Percentiles rank a stretch among this genome's conserved stretches.
These are phyloP conservation scores for Aureobasidium sp. DNA, from an alignment of 2,329 filamentous ascomycete species.

Conservation along the genomic window DNA sequence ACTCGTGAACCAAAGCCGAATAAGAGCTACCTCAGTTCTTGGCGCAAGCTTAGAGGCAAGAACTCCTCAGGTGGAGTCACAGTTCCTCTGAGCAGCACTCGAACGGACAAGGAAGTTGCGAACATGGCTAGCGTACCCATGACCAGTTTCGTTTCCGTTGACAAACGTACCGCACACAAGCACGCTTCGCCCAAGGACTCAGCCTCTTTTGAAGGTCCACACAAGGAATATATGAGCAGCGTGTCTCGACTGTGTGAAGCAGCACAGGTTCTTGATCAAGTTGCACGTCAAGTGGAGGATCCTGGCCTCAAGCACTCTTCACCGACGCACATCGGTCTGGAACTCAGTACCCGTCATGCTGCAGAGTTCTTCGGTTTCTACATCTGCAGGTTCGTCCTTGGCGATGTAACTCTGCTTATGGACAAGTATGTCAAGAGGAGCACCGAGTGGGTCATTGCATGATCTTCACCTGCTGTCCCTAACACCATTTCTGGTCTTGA, in stretches of 20 bases:
- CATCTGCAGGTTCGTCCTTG: conserved; percentile 87
- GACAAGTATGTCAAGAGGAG: conserved; percentile 97
- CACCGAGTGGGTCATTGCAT: conserved; percentile 80
- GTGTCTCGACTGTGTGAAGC: conserved; percentile 88
- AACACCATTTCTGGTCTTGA: background rate
- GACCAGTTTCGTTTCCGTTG: conserved; percentile 63
- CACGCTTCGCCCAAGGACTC: conserved; percentile 40
- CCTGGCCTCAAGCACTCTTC: conserved; percentile 86
- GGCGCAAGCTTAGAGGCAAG: conserved; percentile 85
- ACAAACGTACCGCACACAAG: conserved; percentile 49
- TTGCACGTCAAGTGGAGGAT: conserved; percentile 91
- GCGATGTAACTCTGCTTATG: conserved; percentile 74
- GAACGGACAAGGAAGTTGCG: conserved; percentile 50
- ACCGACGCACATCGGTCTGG: conserved; percentile 89
- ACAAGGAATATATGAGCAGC: conserved; percentile 84
- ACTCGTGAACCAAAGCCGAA: conserved; percentile 42
- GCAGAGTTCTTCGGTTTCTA: conserved; percentile 98
- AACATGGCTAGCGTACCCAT: conserved; percentile 51
- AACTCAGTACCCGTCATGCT: conserved; percentile 85
- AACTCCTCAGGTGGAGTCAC: conserved; percentile 49
- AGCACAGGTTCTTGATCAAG: conserved; percentile 87
- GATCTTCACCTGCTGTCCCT: conserved; percentile 15
- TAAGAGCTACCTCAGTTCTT: conserved; percentile 76
- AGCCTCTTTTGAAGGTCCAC: conserved; percentile 66
- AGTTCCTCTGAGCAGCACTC: conserved; percentile 1